Base-by-base conservation (phyloP, 2,329 filamentous ascomycete genomes). In the Xylariaceae sp. region DNA sequence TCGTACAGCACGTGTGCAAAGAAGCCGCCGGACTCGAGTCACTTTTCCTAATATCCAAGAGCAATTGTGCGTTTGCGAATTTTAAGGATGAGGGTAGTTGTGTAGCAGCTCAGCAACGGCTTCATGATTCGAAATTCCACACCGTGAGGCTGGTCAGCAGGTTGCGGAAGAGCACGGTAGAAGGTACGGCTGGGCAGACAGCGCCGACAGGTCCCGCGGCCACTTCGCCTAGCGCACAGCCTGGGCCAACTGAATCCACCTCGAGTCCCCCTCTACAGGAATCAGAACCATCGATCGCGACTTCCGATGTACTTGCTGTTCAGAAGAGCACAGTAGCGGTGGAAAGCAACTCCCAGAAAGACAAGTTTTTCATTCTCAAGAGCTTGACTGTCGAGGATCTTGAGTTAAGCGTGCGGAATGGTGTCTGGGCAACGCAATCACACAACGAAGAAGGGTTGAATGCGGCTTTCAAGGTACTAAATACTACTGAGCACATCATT, bases 41-140 rank as follows among this genome's bases (percentile, higher is more conserved):
- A 35, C 71, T 97, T 0, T 96, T 97, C 52, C 69, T 97, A 28
- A 97, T 97, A 31, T 91, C 90, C 0, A 96, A 96, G 63, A 96
- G 90, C 62, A 96, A 96, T 60, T 97, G 91, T 58, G 91, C 90
- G 0, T 97, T 97, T 67, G 89, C 95, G 50, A 97, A 97, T 59
- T 97, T 94, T 62, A 87, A 83, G 48, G 85, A 88, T 38, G 89
- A 95, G 55, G 67, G 72, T 3, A 80, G 81, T 4, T 96, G 89
- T 59, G 67, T 78, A 6, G 74, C 78, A 8, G 91, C 91, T 0
- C 87, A 95, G 69, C 76, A 81, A 34, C 82, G 87, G 51, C 85
- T 97, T 34, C 89, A 97, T 62, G 90, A 97, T 57, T 95, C 89
- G 1, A 83, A 85, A 42, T 96, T 96, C 54, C 81, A 91, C 54